Base-by-base conservation (phyloP, 345 rosid species). In the Lepidium aucheri region DNA sequence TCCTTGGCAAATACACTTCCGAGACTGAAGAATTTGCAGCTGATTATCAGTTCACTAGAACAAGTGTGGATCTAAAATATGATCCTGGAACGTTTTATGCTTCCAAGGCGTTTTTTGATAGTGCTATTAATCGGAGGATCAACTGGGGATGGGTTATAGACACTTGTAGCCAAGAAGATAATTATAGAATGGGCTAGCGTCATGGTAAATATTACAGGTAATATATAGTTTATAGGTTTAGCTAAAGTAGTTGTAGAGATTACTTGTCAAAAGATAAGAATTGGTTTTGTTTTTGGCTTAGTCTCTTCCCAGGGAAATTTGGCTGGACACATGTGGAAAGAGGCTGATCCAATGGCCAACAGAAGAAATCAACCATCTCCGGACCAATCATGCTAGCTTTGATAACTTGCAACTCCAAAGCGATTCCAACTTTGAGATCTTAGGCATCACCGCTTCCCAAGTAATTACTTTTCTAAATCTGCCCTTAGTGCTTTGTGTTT, bases 21-120 rank as follows among this genome's bases (percentile, higher is more conserved):
- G 76, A 73, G 41, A 50, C 14, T 45, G 82, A 79, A 40, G 78
- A 28, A 0, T 84, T 78, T 52, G 6, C 53, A 30, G 70, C 82
- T 12, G 82, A 78, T 32, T 60, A n/a, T 3, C 80, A 79, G 16
- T 80, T 79, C 30, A 63, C 76, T 1, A 82, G 79, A 58, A 56
- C n/a, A 22, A 42, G 13, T 49, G 8, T 22, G 14, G 89, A 80
- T 58, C 50, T 86, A 79, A 81, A 82, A 65, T 71, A 57, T 43
- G 92, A 88, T 60, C 73, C 83, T 49, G 92, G 92, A n/a, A 86
- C 75, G 28, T 80, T 80, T 41, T 86, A 79, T 15, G 90, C 87
- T 34, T 86, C 90, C 0, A 87, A 87, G 69, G 78, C 86, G 0
- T 84, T 89, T 63, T 86, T 81, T 14, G 96, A 86, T 15, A 52